Evolutionary conservation across 371 early-diverging fungal genomes (phyloP), one percentile per base, ranked within the genome.

Genomic region (Parasitella parasitica): DNA sequence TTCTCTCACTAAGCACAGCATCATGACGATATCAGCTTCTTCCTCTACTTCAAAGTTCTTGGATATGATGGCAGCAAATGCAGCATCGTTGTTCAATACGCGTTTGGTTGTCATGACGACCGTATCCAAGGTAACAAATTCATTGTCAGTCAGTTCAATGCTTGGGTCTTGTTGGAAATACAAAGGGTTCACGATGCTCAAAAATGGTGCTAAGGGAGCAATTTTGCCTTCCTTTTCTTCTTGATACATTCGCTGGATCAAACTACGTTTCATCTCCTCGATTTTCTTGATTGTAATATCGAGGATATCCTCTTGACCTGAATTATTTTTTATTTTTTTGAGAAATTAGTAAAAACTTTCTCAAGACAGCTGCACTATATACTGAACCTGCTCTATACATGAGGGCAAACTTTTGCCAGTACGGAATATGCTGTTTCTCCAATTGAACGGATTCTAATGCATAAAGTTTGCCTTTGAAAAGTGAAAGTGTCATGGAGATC

Each of bases 21-120:
- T 80, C 63, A 83, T 50, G 9, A 80, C 64, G 6, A 80, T 67
- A 54, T 83, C 85, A 24, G 67, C 71, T 13, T 83, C 82, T 75
- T 80, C 82, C 9, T 78, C 73, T 34, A 77, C 72, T 36, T 80
- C 81, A 43, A 78, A 68, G 12, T 72, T 28, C 18, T 62, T 61
- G 0, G 59, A 60, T 11, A 75, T 51, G 9, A 73, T 72, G 0
- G 37, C 22, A 15, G 64, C 56, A 58, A 75, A 73, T 12, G 39
- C 36, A 9, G 36, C 37, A 34, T 78, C 61, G 11, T 66, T 56
- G 26, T 54, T 59, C 20, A 78, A 39, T n/a, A 75, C 39, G 7
- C 57, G 57, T 15, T 70, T 67, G 11, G 64, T 13, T 1, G 76
- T 76, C 15, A 80, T 73, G 15, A 69, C 54, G 36, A 76, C 69